Base-by-base conservation (phyloP, 169 alveolate species). In the Plasmodium relictum region DNA sequence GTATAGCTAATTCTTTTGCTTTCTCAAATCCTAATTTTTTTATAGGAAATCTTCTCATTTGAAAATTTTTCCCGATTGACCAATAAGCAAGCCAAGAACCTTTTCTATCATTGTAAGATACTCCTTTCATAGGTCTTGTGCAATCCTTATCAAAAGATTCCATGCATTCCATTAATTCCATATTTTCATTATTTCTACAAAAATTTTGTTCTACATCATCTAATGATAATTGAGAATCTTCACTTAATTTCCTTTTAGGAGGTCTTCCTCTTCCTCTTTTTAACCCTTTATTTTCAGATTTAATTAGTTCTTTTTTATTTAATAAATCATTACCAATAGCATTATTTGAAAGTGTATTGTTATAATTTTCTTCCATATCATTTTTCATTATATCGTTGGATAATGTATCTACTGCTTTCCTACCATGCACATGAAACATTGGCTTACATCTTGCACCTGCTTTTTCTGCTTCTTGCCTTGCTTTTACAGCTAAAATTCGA, bases 401-500 rank as follows among this genome's bases (percentile, higher is more conserved):
- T 10, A 58, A 20, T 54, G 31, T 22, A 31, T 78, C 89, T 24
- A 42, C 42, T 24, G 89, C 56, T 42, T 78, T 78, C 41, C 89
- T 62, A 63, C 89, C 89, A 78, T 78, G 89, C 7, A 78, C 89
- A 65, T 78, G 89, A 58, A 78, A 78, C 89, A 78, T 78, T 8
- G 89, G 89, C 37, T 78, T 78, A 22, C 89, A 78, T n/a, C 89
- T 48, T 2, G 89, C 89, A 41, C 89, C 89, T 26, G 89, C 89
- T n/a, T 78, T 78, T 16, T 85, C 92, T 10, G 92, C 92, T 73
- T 85, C 92, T 56, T 93, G 93, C 18, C 96, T 74, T 72, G 95
- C 93, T 69, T 93, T 94, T 37, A 93, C 93, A n/a, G 96, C 96
- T 48, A 93, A 91, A 88, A 93, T 76, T 50, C 96, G 44, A 9